These are phyloP conservation scores for Cryomyces antarcticus DNA, from an alignment of 495 filamentous ascomycete genomes.

Conservation along the genomic window DNA sequence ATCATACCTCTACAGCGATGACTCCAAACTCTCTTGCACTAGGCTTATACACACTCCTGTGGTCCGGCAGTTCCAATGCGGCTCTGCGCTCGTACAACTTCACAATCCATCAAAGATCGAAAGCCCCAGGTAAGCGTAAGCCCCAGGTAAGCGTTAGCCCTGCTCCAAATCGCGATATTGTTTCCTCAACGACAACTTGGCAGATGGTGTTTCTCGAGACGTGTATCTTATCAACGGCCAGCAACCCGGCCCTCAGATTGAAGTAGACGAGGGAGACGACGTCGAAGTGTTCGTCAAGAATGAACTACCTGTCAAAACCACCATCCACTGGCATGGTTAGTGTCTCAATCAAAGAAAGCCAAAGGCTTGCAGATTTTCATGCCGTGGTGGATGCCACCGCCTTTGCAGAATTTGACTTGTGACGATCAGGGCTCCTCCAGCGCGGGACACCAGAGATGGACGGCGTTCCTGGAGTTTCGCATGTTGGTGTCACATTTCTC, in stretches of 20 bases:
- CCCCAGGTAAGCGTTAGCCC: neutral
- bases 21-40: too few species aligned
- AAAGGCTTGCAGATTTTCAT: too few species aligned
- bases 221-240: constrained; percentile 29
- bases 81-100: neutral
- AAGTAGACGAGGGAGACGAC: constrained; percentile 26
- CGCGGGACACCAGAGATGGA: constrained; percentile 4
- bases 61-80: neutral
- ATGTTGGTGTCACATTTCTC: neutral
- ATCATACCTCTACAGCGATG: too few species aligned
- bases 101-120: neutral
- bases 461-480: constrained; percentile 2
- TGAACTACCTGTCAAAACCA: neutral
- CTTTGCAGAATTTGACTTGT: too few species aligned
- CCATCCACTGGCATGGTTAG: constrained; percentile 7
- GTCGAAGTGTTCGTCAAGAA: constrained; percentile 3
- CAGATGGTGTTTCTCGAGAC: constrained; percentile 7
- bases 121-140: neutral
- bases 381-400: too few species aligned
- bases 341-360: neutral
- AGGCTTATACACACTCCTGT: neutral
- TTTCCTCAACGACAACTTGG: constrained; percentile 5
- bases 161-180: too few species aligned
- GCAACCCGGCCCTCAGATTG: constrained; percentile 33
- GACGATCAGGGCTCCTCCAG: neutral